These are phyloP conservation scores for Thielaviopsis euricoi DNA, from an alignment of 2,329 filamentous ascomycete genomes.

Conservation along the genomic window DNA sequence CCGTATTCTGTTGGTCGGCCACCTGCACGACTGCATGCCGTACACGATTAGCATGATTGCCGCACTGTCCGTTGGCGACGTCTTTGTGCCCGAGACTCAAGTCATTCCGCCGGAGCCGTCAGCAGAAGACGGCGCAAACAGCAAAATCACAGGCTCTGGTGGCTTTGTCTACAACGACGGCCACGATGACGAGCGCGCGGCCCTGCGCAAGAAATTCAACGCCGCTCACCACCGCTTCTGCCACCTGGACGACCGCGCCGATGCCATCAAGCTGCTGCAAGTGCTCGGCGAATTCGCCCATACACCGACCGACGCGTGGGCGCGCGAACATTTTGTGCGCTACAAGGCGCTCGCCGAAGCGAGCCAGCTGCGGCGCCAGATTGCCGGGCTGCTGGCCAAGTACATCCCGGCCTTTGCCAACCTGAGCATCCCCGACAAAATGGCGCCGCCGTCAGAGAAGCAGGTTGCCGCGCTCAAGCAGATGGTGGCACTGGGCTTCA, in stretches of 20 bases:
- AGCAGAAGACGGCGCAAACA: conserved; percentile 22
- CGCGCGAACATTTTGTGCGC: conserved; percentile 67
- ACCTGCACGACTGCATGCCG: conserved; percentile 64
- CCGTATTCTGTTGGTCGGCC: conserved; percentile 78
- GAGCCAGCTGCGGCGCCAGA: conserved; percentile 64
- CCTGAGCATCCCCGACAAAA: conserved; percentile 37
- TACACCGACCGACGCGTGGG: conserved; percentile 57
- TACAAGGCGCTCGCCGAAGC: conserved; percentile 79
- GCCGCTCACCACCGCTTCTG: conserved; percentile 64
- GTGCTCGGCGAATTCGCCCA: conserved; percentile 78
- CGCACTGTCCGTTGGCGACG: conserved; percentile 69
- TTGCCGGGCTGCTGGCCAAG: conserved; percentile 57
- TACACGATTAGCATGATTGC: conserved; percentile 83
- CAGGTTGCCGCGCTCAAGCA: conserved; percentile 72
- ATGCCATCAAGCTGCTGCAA: conserved; percentile 80
- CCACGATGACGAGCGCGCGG: conserved; percentile 53
- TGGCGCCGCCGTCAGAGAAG: conserved; percentile 43
- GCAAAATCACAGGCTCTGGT: conserved; percentile 1
- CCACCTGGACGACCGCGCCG: conserved; percentile 64
- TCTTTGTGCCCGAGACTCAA: conserved; percentile 73
- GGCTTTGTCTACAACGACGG: conserved; percentile 50
- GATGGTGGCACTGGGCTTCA: conserved; percentile 80
- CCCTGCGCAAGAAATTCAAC: conserved; percentile 44
- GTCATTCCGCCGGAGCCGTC: conserved; percentile 40
- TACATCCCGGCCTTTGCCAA: conserved; percentile 37